Base-by-base conservation (phyloP, 139 green algal species). In the Trebouxia sp. region DNA sequence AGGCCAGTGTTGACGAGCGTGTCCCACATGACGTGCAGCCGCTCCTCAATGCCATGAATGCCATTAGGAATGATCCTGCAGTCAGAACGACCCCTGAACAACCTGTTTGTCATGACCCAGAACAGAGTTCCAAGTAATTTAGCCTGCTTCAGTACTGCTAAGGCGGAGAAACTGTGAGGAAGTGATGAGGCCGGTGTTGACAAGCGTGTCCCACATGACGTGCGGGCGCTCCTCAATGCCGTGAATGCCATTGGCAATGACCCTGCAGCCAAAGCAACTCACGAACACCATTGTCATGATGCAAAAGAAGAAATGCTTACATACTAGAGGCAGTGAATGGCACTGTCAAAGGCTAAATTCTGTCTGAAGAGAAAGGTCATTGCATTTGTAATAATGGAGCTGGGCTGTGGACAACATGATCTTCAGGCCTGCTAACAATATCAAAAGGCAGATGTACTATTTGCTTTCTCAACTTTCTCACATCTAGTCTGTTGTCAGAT, bases 231-330 rank as follows among this genome's bases (percentile, higher is more conserved):
- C 96, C 88, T 98, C 94, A 10, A 99, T 93, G 39, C 96, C 96
- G 70, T 98, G 98, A 35, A 99, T 94, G 28, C 96, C 96, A 82
- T 99, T 99, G 11, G 96, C 96, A 30, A 99, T 97, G 35, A 89
- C 42, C 24, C 93, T 76, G 78, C 45, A 76, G n/a, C n/a, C n/a
- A n/a, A n/a, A n/a, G n/a, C n/a, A n/a, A n/a, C n/a, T n/a, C n/a
- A n/a, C n/a, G n/a, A n/a, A n/a, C n/a, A n/a, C n/a, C n/a, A n/a
- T n/a, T n/a, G n/a, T n/a, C n/a, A n/a, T n/a, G n/a, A n/a, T n/a
- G n/a, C n/a, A n/a, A n/a, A n/a, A n/a, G 85, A 91, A 7, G 91
- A 90, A 0, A 86, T 91, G 30, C 96, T 88, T 20, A 94, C 79
- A 38, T 98, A 96, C 88, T 98, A 93, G 6, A 99, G 92, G 39